phyloP scores from a whole-genome alignment of 805 yeast species.

The Metahyphopichia silvanorum region DNA sequence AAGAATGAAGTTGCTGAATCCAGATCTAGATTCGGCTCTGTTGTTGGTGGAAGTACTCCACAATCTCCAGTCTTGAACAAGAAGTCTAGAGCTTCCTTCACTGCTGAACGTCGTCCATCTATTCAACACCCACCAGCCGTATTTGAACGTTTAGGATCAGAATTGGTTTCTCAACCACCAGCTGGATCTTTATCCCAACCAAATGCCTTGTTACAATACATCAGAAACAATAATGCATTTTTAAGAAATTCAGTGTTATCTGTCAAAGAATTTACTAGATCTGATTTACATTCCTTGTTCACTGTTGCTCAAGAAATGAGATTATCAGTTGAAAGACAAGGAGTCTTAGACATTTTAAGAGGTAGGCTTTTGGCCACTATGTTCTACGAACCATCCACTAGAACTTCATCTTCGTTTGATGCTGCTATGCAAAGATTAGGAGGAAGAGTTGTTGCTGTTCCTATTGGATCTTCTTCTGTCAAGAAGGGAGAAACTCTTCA shows the following conservation, averaged over 20 bases:
- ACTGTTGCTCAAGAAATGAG: slow-evolving; percentile 98
- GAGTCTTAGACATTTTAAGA: slow-evolving; percentile 84
- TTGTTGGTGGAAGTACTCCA: slow-evolving; percentile 24
- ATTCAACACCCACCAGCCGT: slow-evolving; percentile 42
- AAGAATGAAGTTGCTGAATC: slow-evolving; percentile 45
- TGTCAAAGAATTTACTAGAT: slow-evolving; percentile 81
- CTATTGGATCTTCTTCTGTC: slow-evolving; percentile 86
- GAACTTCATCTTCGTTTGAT: slow-evolving; percentile 95
- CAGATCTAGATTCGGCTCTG: slow-evolving; percentile 41
- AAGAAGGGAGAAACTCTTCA: slow-evolving; percentile 98
- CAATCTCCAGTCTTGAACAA: slow-evolving; percentile 39
- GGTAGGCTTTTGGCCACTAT: slow-evolving; percentile 92
- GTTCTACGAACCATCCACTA: slow-evolving; percentile 97
- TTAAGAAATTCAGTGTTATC: slow-evolving; percentile 83
- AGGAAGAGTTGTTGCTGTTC: slow-evolving; percentile 89
- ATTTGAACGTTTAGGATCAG: slow-evolving; percentile 55
- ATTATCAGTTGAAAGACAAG: slow-evolving; percentile 93
- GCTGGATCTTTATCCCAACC: slow-evolving; percentile 73
- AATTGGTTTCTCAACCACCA: slow-evolving; percentile 69
- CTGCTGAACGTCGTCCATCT: slow-evolving; percentile 34
- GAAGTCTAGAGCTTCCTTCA: slow-evolving; percentile 34
- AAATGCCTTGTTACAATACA: slow-evolving; percentile 72
- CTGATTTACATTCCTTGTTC: slow-evolving; percentile 88
- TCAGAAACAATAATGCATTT: slow-evolving; percentile 86
- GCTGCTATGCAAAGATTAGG: slow-evolving; percentile 99